phyloP scores from a whole-genome alignment of 1,139 yeast species.

The Geotrichum restrictum region DNA sequence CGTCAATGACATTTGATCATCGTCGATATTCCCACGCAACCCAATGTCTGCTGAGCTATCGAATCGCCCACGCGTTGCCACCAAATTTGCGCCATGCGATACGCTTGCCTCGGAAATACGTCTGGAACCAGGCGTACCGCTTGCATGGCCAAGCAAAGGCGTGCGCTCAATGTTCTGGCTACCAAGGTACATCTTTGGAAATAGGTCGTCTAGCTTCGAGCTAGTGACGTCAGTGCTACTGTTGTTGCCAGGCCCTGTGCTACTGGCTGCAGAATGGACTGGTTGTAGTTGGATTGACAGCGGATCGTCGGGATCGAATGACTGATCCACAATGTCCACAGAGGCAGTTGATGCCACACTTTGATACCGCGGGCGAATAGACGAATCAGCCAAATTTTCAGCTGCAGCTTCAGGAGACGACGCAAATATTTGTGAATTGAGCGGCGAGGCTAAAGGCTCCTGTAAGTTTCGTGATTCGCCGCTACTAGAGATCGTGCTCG shows the following conservation, averaged over 20 bases:
- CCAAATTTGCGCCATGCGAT: neutral
- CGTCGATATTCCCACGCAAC: neutral
- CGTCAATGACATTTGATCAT: slow-evolving; percentile 12
- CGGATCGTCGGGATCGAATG: slow-evolving; percentile 10
- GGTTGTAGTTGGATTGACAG: neutral
- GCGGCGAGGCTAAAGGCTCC: neutral
- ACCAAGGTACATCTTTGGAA: slow-evolving; percentile 11
- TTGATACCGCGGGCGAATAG: slow-evolving; percentile 1
- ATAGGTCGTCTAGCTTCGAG: slow-evolving; percentile 4
- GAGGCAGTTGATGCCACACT: slow-evolving; percentile 1
- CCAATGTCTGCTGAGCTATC: slow-evolving; percentile 15
- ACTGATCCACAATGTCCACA: slow-evolving; percentile 14
- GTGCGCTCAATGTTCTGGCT: slow-evolving; percentile 7
- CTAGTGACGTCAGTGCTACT: neutral
- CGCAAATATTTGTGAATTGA: neutral
- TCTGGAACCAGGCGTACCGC: neutral
- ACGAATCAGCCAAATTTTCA: neutral
- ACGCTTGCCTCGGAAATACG: slow-evolving; percentile 3
- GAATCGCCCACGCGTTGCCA: slow-evolving; percentile 2
- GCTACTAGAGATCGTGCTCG: neutral
- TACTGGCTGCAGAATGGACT: neutral
- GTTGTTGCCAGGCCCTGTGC: neutral
- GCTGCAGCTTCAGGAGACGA: neutral
- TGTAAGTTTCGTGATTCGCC: neutral
- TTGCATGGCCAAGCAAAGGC: slow-evolving; percentile 7